phyloP scores from a whole-genome alignment of 352 stramenopile genomes.

The Thalassiosira livingstoniorum region DNA sequence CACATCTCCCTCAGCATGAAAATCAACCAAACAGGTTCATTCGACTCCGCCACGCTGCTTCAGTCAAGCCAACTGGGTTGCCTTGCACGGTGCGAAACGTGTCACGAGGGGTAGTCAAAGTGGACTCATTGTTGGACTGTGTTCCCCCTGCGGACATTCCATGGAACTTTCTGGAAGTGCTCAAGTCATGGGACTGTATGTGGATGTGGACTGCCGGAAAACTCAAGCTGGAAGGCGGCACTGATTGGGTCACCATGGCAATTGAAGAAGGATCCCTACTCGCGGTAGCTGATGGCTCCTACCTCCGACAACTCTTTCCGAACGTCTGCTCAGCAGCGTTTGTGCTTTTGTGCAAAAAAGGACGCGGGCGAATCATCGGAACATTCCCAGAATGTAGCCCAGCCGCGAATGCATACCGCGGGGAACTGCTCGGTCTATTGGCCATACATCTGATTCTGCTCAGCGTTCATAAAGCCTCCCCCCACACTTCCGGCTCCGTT shows the following conservation, averaged over 20 bases:
- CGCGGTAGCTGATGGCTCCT: constrained; percentile 28
- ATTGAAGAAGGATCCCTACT: constrained; percentile 11
- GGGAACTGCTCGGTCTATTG: constrained; percentile 9
- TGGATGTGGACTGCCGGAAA: too few species aligned
- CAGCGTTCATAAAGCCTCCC: background rate
- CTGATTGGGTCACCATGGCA: constrained; percentile 10
- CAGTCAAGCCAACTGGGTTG: too few species aligned
- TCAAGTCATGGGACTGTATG: too few species aligned
- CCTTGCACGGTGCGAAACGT: too few species aligned
- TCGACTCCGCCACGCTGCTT: too few species aligned
- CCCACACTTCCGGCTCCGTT: background rate
- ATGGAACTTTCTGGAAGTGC: too few species aligned
- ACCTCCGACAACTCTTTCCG: constrained; percentile 6
- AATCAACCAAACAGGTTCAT: too few species aligned
- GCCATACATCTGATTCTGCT: background rate
- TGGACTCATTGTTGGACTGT: too few species aligned
- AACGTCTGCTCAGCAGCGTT: constrained; percentile 3
- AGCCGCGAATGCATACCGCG: background rate
- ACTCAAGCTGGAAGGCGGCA: too few species aligned
- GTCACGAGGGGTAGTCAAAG: too few species aligned
- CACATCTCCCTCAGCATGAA: too few species aligned
- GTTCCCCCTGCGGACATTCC: too few species aligned
- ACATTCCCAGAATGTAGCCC: background rate
- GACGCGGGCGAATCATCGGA: background rate
- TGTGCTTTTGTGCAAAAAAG: constrained; percentile 14